Evolutionary conservation across 2,329 filamentous ascomycete species (phyloP), one percentile per base, ranked within the genome.

Genomic region (Colletotrichum ledebouriae): DNA sequence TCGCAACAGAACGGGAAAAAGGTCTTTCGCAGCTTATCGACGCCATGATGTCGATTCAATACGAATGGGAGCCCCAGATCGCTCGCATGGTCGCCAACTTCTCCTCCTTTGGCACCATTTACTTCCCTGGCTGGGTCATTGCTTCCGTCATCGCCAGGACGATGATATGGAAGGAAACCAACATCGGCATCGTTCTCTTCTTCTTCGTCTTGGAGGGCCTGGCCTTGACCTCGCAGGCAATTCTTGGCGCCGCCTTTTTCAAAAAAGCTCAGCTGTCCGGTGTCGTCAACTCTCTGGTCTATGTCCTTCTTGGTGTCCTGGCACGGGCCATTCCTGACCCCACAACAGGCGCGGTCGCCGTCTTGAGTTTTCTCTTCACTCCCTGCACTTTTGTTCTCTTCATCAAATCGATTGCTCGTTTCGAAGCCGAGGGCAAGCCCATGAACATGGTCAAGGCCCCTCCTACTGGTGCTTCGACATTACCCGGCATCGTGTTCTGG

Each of bases 311-410:
- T 1, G 94, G 92, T 12, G 92, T 98, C 72, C 83, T 97, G 17
- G 90, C 94, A 0, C 94, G 98, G 78, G 88, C 93, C 6, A 82
- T 93, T 11, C 89, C 86, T 0, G 84, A 84, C 1, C 87, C 89
- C 3, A 82, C 80, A 6, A 92, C 90, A 0, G 88, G 81, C 1
- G 85, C 88, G 0, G 92, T 95, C 3, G 85, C 87, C 4, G 81
- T 93, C 2, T 82, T 97, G 13, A 91, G 91, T 68, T 75, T 97
- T 13, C 78, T 98, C 0, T 98, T 98, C 75, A 88, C 93, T 0
- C 92, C 94, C 0, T 97, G 94, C 83, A 94, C 94, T 72, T 97
- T 94, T 75, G 91, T 95, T 12, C 94, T 90, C 76, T 96, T 94
- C 75, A 85, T 90, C 62, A 89, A 92, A 20, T 86, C 90, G 70